These are phyloP conservation scores for Lepidium campestre DNA, from an alignment of 441 rosid species.

Conservation along the genomic window DNA sequence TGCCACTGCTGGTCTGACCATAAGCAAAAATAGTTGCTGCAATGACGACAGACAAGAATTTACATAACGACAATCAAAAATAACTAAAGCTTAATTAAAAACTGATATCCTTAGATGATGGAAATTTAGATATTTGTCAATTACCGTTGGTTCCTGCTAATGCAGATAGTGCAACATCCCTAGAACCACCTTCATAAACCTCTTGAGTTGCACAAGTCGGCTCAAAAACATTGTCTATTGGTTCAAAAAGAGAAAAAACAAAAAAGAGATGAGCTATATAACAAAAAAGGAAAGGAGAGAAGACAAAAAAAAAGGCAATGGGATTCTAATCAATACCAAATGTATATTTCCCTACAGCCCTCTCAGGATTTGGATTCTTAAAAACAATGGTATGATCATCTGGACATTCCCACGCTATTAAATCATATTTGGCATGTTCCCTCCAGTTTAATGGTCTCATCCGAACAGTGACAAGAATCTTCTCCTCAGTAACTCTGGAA, in stretches of 20 bases:
- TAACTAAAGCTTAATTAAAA: background rate
- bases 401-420: conserved; percentile 87
- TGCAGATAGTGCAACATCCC: conserved; percentile 80
- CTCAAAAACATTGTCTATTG: background rate
- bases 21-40: conserved; percentile 89
- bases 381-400: conserved; percentile 53
- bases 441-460: conserved; percentile 74
- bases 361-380: conserved; percentile 67
- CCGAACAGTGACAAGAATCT: conserved; percentile 79
- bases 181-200: conserved; percentile 87
- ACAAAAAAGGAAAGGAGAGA: background rate
- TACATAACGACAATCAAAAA: background rate
- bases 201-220: conserved; percentile 47
- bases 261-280: background rate
- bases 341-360: conserved; percentile 34
- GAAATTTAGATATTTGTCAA: background rate
- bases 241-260: background rate
- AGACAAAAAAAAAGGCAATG: conserved; percentile 8
- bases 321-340: conserved; percentile 38
- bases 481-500: conserved; percentile 65
- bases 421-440: conserved; percentile 86
- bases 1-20: conserved; percentile 96
- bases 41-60: conserved; percentile 6
- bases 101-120: background rate
- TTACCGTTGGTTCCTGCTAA: conserved; percentile 85